Percentiles rank a stretch among this genome's conserved stretches.
Evolutionary conservation across 108 stramenopile genomes (phyloP).

Genomic region (Thalassiosira profunda): DNA sequence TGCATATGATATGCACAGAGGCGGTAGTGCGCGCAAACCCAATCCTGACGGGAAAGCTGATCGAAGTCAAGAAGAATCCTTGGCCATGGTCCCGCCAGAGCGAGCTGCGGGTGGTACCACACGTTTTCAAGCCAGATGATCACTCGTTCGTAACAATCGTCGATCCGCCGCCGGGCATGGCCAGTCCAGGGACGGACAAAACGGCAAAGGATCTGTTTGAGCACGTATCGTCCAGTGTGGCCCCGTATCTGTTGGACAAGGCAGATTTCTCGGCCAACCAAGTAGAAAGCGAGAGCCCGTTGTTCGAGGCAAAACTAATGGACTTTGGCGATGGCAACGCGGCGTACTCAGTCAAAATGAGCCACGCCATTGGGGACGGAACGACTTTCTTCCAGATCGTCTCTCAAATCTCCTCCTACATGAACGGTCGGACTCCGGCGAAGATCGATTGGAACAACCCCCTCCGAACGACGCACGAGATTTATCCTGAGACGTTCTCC

Average conservation of each 20-base stretch:
- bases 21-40: constrained; percentile 50
- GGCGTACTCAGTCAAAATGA: constrained; percentile 47
- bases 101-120: constrained; percentile 30
- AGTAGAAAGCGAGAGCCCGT: constrained; percentile 30
- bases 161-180: constrained; percentile 28
- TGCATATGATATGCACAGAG: constrained; percentile 42
- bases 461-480: constrained; percentile 44
- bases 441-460: constrained; percentile 51
- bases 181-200: constrained; percentile 12
- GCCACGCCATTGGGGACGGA: constrained; percentile 49
- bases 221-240: constrained; percentile 29
- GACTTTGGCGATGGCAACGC: constrained; percentile 50
- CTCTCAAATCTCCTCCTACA: constrained; percentile 48
- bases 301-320: constrained; percentile 52
- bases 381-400: constrained; percentile 50
- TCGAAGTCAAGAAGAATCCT: constrained; percentile 37
- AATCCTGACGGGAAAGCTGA: constrained; percentile 48
- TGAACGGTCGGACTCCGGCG: constrained; percentile 40
- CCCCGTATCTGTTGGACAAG: constrained; percentile 31
- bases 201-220: constrained; percentile 26
- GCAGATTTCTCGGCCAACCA: constrained; percentile 41
- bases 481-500: constrained; percentile 49
- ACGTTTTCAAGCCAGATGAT: constrained; percentile 32
- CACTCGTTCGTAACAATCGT: constrained; percentile 44
- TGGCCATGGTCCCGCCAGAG: constrained; percentile 33